Conservation (phyloP, 208 protist species). For the Leishmania gerbilli region DNA sequence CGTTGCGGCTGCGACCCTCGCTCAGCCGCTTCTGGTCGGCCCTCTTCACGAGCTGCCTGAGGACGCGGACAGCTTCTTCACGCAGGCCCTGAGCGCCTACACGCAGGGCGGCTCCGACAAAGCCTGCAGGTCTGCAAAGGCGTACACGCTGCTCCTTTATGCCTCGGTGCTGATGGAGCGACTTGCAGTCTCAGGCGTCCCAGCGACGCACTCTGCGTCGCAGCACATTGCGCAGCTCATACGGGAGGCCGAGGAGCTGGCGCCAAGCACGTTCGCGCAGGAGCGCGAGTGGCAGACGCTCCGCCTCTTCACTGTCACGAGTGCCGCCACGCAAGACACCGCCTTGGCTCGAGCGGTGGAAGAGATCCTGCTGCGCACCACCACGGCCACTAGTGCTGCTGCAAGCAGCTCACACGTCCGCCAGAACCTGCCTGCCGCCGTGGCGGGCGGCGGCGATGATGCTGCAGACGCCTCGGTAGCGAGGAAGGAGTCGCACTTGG, state of each 20-base stretch:
- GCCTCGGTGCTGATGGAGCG: conserved; percentile 45
- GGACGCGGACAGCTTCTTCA: conserved; percentile 54
- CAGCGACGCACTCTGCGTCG: conserved; percentile 30
- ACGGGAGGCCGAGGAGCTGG: conserved; percentile 36
- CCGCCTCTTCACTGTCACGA: conserved; percentile 54
- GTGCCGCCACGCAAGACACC: conserved; percentile 12
- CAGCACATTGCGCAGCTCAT: conserved; percentile 48
- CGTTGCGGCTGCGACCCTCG: conserved; percentile 11
- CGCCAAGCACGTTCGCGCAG: not conserved
- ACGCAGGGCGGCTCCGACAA: conserved; percentile 34
- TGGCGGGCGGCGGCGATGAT: not conserved
- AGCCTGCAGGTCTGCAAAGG: conserved; percentile 33
- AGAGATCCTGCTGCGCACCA: conserved; percentile 33
- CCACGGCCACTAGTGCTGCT: not conserved
- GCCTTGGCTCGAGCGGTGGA: conserved; percentile 38
- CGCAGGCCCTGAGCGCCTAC: conserved; percentile 57
- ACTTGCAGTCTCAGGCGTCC: conserved; percentile 32
- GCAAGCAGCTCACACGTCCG: not conserved
- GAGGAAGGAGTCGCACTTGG: not conserved
- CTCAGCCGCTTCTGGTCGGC: conserved; percentile 58
- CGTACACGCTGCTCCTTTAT: conserved; percentile 46
- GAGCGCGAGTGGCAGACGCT: conserved; percentile 62
- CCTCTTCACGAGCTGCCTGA: conserved; percentile 36
- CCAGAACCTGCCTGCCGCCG: not conserved
- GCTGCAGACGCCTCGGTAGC: not conserved